These are phyloP conservation scores for Pseudocercospora pini-densiflorae DNA, from an alignment of 2,329 filamentous ascomycete genomes.

Conservation along the genomic window DNA sequence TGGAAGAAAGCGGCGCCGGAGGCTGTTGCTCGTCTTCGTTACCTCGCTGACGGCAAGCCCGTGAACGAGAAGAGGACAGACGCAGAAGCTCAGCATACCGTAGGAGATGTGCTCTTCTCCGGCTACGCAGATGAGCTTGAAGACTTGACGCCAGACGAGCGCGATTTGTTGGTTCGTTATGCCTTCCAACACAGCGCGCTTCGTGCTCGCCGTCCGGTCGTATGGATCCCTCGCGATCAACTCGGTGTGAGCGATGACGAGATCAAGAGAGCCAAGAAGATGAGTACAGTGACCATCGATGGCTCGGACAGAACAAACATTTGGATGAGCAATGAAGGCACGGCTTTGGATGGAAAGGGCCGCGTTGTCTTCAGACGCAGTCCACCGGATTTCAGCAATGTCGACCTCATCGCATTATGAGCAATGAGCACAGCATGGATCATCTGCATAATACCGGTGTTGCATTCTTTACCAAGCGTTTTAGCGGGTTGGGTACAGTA, in stretches of 20 bases:
- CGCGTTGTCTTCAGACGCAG: constrained; percentile 58
- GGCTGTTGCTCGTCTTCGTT: constrained; percentile 29
- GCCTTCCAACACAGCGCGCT: constrained; percentile 92
- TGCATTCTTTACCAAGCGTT: background rate
- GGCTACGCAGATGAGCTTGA: constrained; percentile 92
- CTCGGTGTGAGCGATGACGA: constrained; percentile 92
- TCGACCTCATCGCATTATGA: constrained; percentile 81
- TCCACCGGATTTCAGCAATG: constrained; percentile 66
- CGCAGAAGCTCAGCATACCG: constrained; percentile 67
- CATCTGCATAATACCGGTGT: background rate
- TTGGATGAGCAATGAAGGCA: constrained; percentile 94
- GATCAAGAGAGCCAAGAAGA: constrained; percentile 74
- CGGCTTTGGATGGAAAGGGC: constrained; percentile 80
- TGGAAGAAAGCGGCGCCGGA: constrained; percentile 30
- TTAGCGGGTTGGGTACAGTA: background rate
- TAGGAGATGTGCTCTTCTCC: constrained; percentile 82
- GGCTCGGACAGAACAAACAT: constrained; percentile 53
- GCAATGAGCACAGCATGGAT: background rate
- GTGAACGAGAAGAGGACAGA: constrained; percentile 14
- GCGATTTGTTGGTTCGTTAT: constrained; percentile 81
- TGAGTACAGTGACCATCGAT: constrained; percentile 64
- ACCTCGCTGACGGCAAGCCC: constrained; percentile 30
- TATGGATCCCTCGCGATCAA: constrained; percentile 94
- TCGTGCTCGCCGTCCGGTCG: constrained; percentile 79
- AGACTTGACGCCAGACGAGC: constrained; percentile 86